These are phyloP conservation scores for Fimicolochytrium jonesii DNA, from an alignment of 192 early-diverging fungal genomes.

Conservation along the genomic window DNA sequence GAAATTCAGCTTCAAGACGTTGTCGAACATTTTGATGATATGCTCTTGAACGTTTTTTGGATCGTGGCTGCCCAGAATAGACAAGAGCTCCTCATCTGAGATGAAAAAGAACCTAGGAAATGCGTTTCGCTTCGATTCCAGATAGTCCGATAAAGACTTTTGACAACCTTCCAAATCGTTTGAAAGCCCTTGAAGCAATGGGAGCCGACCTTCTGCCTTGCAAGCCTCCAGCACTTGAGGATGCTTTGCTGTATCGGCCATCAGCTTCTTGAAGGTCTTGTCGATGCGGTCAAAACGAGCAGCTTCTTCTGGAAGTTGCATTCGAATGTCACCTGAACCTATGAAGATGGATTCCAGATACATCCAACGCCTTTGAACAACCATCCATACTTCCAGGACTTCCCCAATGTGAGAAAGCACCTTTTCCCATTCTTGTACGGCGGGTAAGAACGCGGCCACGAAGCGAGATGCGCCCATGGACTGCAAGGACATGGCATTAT, in stretches of 20 bases:
- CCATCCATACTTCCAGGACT: constrained; percentile 58
- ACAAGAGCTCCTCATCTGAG: constrained; percentile 59
- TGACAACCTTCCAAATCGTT: constrained; percentile 56
- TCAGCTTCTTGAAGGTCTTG: constrained; percentile 57
- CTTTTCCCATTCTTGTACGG: constrained; percentile 61
- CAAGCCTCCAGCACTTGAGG: constrained; percentile 51
- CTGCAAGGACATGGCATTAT: constrained; percentile 54
- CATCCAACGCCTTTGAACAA: constrained; percentile 59
- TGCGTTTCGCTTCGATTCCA: constrained; percentile 56
- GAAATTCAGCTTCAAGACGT: constrained; percentile 57
- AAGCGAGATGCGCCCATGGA: constrained; percentile 55
- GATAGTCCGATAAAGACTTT: constrained; percentile 58
- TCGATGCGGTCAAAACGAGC: constrained; percentile 55
- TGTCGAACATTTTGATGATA: constrained; percentile 66
- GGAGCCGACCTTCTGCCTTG: constrained; percentile 47
- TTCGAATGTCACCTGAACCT: constrained; percentile 53
- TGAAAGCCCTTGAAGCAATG: constrained; percentile 46
- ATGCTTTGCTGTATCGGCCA: constrained; percentile 56
- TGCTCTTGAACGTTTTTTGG: constrained; percentile 61
- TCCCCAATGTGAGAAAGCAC: constrained; percentile 54
- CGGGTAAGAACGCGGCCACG: constrained; percentile 50
- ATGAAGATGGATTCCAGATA: constrained; percentile 61
- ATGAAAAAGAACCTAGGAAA: constrained; percentile 63
- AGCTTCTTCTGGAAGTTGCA: constrained; percentile 60
- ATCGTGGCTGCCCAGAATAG: constrained; percentile 57